Conservation (phyloP, 331 rosid genomes). For the Rhamnella rubrinervis region DNA sequence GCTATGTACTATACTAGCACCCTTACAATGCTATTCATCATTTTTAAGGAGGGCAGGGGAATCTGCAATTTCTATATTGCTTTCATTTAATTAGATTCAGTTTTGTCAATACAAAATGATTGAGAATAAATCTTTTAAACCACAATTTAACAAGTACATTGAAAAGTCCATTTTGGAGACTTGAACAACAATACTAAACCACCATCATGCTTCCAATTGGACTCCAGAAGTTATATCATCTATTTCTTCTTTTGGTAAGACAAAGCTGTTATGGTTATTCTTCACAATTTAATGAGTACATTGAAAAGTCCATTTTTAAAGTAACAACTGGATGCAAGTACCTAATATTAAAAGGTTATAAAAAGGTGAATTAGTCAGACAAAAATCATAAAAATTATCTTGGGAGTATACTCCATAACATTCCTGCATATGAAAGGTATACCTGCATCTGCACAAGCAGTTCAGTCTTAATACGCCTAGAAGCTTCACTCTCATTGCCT, state of each 20-base stretch:
- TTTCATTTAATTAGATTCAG: background rate
- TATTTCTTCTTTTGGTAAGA: too few relatives aligned
- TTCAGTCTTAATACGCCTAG: constrained; percentile 97
- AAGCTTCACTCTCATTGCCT: constrained; percentile 99
- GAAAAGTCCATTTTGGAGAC: background rate
- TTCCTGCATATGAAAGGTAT: constrained; percentile 31
- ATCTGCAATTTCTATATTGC: background rate
- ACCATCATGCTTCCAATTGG: background rate
- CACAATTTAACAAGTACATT: background rate
- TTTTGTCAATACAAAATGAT: background rate
- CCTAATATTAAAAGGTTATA: too few relatives aligned
- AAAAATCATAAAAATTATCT: background rate
- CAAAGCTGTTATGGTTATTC: too few relatives aligned
- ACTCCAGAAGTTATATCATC: background rate
- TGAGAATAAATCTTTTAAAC: too few relatives aligned
- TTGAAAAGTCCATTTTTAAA: background rate
- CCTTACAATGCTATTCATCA: too few relatives aligned
- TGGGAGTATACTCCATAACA: constrained; percentile 6
- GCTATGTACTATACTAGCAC: too few relatives aligned
- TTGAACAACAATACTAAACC: background rate
- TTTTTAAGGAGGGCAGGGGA: too few relatives aligned
- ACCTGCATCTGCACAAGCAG: constrained; percentile 99
- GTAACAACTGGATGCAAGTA: background rate
- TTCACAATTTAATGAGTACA: background rate
- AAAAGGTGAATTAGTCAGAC: background rate